Percentiles rank a stretch among this genome's conserved stretches.
phyloP scores from a whole-genome alignment of 768 basidiomycete species.

The Russula olivacea region DNA sequence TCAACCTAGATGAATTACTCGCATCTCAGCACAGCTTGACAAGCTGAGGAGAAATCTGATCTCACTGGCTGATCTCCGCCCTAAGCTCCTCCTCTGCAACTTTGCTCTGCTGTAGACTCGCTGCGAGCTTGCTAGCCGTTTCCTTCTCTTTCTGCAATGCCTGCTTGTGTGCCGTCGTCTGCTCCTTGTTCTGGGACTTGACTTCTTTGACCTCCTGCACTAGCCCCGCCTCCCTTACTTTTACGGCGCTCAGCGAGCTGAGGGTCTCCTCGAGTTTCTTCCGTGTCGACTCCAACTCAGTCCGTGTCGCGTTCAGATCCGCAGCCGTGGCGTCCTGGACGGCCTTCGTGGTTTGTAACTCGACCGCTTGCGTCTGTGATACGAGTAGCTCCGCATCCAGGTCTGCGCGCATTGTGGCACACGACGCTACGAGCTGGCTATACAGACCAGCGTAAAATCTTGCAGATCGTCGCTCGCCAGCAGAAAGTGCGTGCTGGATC shows the following conservation, averaged over 20 bases:
- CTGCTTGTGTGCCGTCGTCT: slow-evolving; percentile 31
- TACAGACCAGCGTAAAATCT: slow-evolving; percentile 21
- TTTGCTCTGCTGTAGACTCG: slow-evolving; percentile 48
- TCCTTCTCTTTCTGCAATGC: slow-evolving; percentile 33
- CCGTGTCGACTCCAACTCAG: slow-evolving; percentile 25
- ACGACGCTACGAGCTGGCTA: slow-evolving; percentile 26
- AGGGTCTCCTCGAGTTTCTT: slow-evolving; percentile 27
- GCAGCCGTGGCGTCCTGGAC: slow-evolving; percentile 40
- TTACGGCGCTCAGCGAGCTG: slow-evolving; percentile 23
- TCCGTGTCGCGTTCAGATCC: slow-evolving; percentile 34
- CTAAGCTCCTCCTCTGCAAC: slow-evolving; percentile 64
- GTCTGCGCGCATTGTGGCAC: slow-evolving; percentile 22
- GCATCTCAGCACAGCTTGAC: neutral
- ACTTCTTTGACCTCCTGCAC: slow-evolving; percentile 29
- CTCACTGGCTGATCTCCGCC: slow-evolving; percentile 64
- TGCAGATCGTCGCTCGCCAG: slow-evolving; percentile 6
- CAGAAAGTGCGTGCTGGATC: slow-evolving; percentile 1
- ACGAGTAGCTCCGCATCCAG: slow-evolving; percentile 20
- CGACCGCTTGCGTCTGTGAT: slow-evolving; percentile 28
- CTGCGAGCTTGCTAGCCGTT: slow-evolving; percentile 42
- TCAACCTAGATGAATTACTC: slow-evolving; percentile 34
- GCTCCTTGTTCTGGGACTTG: slow-evolving; percentile 31
- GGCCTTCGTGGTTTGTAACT: slow-evolving; percentile 39
- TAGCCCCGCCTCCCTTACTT: slow-evolving; percentile 27
- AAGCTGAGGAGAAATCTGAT: slow-evolving; percentile 15